phyloP scores from a whole-genome alignment of 495 filamentous ascomycete species.

The Lasiosphaeris hirsuta region DNA sequence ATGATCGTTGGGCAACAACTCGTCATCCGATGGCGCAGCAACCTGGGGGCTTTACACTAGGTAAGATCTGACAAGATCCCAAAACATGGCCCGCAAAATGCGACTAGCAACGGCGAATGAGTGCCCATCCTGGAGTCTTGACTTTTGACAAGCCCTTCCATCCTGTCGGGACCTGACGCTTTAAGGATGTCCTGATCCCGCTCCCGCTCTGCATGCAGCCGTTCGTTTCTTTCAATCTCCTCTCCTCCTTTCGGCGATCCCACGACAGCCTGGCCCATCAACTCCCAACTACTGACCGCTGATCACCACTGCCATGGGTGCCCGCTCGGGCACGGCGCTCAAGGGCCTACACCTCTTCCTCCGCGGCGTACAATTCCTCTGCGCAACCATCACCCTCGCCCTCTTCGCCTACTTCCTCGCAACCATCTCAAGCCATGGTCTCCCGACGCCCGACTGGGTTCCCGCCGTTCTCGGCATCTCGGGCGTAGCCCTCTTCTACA shows the following conservation, averaged over 20 bases:
- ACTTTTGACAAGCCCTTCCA: too few species aligned
- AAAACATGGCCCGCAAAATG: background rate
- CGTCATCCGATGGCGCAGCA: conserved; percentile 8
- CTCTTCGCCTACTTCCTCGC: conserved; percentile 77
- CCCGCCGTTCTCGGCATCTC: conserved; percentile 80
- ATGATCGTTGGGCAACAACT: background rate
- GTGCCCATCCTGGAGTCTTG: too few species aligned
- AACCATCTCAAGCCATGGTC: conserved; percentile 54
- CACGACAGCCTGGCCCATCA: too few species aligned
- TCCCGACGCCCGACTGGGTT: conserved; percentile 58
- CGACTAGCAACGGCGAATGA: too few species aligned
- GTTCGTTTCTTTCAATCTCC: too few species aligned
- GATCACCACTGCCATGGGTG: conserved; percentile 30
- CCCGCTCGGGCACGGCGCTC: conserved; percentile 53
- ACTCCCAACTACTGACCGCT: background rate
- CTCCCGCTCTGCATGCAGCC: too few species aligned
- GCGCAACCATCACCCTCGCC: conserved; percentile 67
- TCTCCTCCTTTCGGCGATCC: too few species aligned
- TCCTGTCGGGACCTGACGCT: too few species aligned
- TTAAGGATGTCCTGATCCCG: too few species aligned
- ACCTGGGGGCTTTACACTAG: background rate
- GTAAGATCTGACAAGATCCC: background rate
- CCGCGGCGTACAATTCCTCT: conserved; percentile 68
- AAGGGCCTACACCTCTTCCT: conserved; percentile 60
- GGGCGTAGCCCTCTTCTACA: conserved; percentile 69